phyloP scores from a whole-genome alignment of 2,329 filamentous ascomycete species.

The Pestalotiopsis sp. region DNA sequence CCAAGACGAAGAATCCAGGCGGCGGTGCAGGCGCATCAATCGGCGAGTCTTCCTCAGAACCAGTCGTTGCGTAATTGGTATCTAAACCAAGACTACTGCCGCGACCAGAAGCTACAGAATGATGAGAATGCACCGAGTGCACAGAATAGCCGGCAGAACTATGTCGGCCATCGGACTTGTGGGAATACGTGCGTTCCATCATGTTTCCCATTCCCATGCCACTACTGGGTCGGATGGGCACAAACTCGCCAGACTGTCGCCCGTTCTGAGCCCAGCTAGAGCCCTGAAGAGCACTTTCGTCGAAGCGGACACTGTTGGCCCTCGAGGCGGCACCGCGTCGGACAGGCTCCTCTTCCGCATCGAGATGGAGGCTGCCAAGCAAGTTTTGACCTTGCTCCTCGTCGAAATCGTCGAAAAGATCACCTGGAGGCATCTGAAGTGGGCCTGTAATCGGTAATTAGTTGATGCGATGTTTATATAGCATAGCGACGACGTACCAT shows the following conservation, averaged over 20 bases:
- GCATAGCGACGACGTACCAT: slow-evolving; percentile 62
- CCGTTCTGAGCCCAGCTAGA: slow-evolving; percentile 82
- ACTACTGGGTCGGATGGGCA: slow-evolving; percentile 75
- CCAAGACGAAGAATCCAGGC: slow-evolving; percentile 81
- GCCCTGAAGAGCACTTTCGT: slow-evolving; percentile 90
- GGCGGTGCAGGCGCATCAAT: slow-evolving; percentile 74
- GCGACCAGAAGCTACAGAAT: slow-evolving; percentile 75
- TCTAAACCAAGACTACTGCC: slow-evolving; percentile 89
- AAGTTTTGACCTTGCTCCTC: slow-evolving; percentile 83
- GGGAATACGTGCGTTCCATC: slow-evolving; percentile 88
- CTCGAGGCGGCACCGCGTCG: slow-evolving; percentile 85
- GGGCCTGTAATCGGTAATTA: slow-evolving; percentile 58
- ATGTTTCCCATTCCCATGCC: slow-evolving; percentile 79
- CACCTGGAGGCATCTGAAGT: slow-evolving; percentile 74
- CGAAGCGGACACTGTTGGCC: slow-evolving; percentile 96
- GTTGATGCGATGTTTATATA: slow-evolving; percentile 16
- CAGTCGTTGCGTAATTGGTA: slow-evolving; percentile 64
- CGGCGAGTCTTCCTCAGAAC: slow-evolving; percentile 68
- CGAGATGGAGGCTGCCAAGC: slow-evolving; percentile 79
- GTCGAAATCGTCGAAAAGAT: slow-evolving; percentile 89
- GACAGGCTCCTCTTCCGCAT: slow-evolving; percentile 83
- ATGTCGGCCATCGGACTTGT: slow-evolving; percentile 93
- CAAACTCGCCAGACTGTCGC: slow-evolving; percentile 81
- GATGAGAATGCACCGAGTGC: slow-evolving; percentile 62
- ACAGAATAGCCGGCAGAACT: slow-evolving; percentile 89